Percentiles rank a stretch among this genome's conserved stretches.
These are phyloP conservation scores for Beauveria varroae DNA, from an alignment of 2,329 filamentous ascomycete species.

Conservation along the genomic window DNA sequence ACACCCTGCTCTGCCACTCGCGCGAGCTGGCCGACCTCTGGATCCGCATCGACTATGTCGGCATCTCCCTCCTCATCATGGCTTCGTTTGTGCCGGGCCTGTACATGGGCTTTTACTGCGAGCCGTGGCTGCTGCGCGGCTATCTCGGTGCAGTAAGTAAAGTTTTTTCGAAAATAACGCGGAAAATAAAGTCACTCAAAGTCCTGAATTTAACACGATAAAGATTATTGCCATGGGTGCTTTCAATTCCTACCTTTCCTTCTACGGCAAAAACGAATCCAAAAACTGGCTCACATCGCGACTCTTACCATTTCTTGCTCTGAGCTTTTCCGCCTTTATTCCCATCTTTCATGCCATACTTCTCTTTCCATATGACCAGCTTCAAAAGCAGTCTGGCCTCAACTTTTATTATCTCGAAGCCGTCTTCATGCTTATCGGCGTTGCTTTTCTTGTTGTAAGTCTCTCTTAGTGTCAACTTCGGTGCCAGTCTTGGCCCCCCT, in stretches of 20 bases:
- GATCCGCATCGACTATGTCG: slow-evolving; percentile 30
- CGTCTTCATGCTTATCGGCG: slow-evolving; percentile 28
- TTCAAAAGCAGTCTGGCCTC: slow-evolving; percentile 31
- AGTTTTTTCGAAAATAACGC: no score
- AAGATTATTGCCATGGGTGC: slow-evolving; percentile 28
- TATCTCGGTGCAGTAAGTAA: slow-evolving; percentile 24
- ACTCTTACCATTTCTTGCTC: slow-evolving; percentile 28
- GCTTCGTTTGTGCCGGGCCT: slow-evolving; percentile 31
- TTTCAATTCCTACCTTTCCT: slow-evolving; percentile 26
- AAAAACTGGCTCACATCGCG: slow-evolving; percentile 28
- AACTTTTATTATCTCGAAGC: slow-evolving; percentile 34
- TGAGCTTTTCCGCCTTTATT: slow-evolving; percentile 30
- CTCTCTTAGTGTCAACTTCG: no score
- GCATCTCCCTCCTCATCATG: slow-evolving; percentile 30
- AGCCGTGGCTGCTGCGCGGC: slow-evolving; percentile 21
- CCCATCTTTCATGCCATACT: slow-evolving; percentile 31
- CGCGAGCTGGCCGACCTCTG: slow-evolving; percentile 25
- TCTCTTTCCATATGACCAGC: slow-evolving; percentile 29
- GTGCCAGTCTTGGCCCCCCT: background rate
- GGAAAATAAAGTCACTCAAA: no score
- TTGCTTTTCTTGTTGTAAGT: slow-evolving; percentile 32
- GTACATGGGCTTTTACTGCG: slow-evolving; percentile 34
- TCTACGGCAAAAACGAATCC: slow-evolving; percentile 28
- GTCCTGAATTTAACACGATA: no score
- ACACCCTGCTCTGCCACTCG: slow-evolving; percentile 34